A percentile compares a stretch with the other conserved stretches of the same genome.
Evolutionary conservation across 768 basidiomycete species (phyloP).

Genomic region (Boletales sp.): DNA sequence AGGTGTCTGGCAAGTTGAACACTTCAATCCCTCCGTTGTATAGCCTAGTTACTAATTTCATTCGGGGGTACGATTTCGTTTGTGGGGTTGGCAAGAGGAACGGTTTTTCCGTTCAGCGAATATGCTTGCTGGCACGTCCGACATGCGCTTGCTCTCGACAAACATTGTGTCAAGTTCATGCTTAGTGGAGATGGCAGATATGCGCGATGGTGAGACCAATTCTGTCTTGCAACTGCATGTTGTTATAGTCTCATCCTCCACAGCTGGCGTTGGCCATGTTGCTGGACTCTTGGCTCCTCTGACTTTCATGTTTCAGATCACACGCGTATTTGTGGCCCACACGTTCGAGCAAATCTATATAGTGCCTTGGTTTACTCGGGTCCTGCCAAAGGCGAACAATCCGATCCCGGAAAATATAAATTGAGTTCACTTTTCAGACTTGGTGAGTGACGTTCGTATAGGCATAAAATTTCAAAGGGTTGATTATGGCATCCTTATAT

Average conservation of each 20-base stretch:
- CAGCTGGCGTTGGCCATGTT: conserved; percentile 7
- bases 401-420: too few species aligned
- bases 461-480: too few species aligned
- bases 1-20: conserved; percentile 44
- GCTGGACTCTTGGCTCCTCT: too few species aligned
- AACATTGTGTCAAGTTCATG: conserved; percentile 58
- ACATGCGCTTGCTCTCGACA: conserved; percentile 62
- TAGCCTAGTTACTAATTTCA: not conserved
- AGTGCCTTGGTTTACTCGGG: too few species aligned
- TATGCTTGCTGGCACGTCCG: conserved; percentile 60
- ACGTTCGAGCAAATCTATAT: too few species aligned
- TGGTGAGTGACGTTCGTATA: not conserved
- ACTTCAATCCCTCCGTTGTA: not conserved
- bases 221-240: not conserved
- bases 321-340: too few species aligned
- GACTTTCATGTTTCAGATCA: too few species aligned
- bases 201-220: conserved; percentile 13
- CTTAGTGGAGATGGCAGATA: conserved; percentile 20
- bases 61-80: conserved; percentile 65
- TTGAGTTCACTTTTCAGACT: not conserved
- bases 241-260: not conserved
- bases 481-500: not conserved
- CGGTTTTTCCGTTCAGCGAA: conserved; percentile 43
- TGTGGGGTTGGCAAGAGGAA: conserved; percentile 48
- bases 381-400: too few species aligned